Conservation (phyloP, 208 protist species). For the Trypanosoma brucei region DNA sequence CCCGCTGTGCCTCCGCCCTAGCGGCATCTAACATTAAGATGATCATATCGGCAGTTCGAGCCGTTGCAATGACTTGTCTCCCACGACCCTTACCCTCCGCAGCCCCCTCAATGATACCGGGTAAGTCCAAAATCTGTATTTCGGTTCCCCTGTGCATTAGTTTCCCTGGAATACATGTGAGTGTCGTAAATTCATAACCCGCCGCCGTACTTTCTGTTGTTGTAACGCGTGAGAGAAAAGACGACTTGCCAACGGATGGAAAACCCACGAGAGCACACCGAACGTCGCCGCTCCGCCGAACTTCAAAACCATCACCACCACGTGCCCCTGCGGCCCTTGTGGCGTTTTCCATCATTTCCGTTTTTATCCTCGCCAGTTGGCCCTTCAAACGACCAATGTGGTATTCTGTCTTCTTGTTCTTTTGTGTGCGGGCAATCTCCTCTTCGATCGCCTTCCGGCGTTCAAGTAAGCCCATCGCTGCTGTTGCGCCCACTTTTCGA, state of each 20-base stretch:
- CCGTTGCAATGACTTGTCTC: constrained; percentile 96
- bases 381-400: constrained; percentile 96
- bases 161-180: constrained; percentile 98
- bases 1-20: constrained; percentile 87
- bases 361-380: constrained; percentile 94
- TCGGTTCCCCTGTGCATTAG: constrained; percentile 94
- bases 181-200: constrained; percentile 98
- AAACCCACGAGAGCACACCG: constrained; percentile 91
- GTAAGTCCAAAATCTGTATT: constrained; percentile 98
- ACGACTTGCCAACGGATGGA: constrained; percentile 97
- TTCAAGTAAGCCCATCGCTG: constrained; percentile 93
- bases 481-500: too few relatives aligned
- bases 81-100: constrained; percentile 95
- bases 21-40: constrained; percentile 97
- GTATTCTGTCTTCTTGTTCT: constrained; percentile 98
- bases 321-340: constrained; percentile 62
- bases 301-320: constrained; percentile 92
- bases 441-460: constrained; percentile 97
- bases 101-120: constrained; percentile 99
- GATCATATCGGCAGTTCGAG: constrained; percentile 95
- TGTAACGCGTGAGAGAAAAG: constrained; percentile 96
- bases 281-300: constrained; percentile 93
- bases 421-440: constrained; percentile 97
- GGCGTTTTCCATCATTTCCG: constrained; percentile 91
- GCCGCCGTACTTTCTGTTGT: constrained; percentile 94